Base-by-base conservation (phyloP, 805 yeast species). In the Lipomyces orientalis region DNA sequence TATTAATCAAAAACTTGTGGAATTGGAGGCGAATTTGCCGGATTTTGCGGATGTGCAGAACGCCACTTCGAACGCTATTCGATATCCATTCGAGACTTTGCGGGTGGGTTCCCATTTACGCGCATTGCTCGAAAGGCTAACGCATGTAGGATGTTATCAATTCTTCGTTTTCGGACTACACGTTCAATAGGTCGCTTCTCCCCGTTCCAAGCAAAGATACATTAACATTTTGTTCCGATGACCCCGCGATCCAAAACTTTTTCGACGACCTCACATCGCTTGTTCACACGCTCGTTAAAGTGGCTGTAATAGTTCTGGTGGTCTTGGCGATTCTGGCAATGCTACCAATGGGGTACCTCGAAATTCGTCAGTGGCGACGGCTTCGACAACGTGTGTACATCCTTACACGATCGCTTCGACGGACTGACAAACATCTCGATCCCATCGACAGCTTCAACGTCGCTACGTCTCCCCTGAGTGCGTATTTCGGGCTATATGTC, bases 31-130 rank as follows among this genome's bases (percentile, higher is more conserved):
- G 0, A 80, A 85, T 1, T 79, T 90, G 0, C 97, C 96, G 0
- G 84, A 86, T 68, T 91, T 91, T 76, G 85, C 84, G 1, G 82
- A 83, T 7, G 88, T 91, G 2, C 84, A 87, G 74, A 85, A 87
- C 66, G 82, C 83, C 25, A 87, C 95, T 0, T 82, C 86, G 55
- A 64, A 75, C 0, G 72, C 87, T 52, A 82, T 94, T 8, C 78
- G 83, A 2, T 74, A 72, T 1, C 97, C 97, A 0, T 90, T 92
- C 73, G 81, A 82, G 0, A 66, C 74, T 12, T 76, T 90, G 16
- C 55, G 61, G 54, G 72, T 69, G 29, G 14, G 64, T 34, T 43
- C 10, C 14, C n/a, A 31, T 6, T 37, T 33, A 12, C 14, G 10
- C 29, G 29, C 2, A 9, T 37, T 25, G 37, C 43, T 57, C 19